These are phyloP conservation scores for Cryphonectria radicalis DNA, from an alignment of 2,329 filamentous ascomycete genomes.

Conservation along the genomic window DNA sequence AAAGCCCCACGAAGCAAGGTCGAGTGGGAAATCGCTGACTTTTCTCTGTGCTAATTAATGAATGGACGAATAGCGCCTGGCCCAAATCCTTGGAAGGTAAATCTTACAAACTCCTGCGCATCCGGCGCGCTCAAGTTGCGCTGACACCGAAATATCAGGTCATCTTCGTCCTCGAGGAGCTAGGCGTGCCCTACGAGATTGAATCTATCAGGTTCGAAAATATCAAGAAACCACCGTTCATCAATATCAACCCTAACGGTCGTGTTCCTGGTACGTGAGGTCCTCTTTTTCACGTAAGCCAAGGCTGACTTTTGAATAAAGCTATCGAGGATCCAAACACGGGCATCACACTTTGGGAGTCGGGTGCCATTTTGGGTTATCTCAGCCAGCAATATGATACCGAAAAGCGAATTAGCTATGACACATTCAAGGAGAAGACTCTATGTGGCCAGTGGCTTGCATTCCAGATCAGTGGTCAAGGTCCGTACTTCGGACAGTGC, in stretches of 20 bases:
- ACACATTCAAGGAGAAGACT: conserved; percentile 29
- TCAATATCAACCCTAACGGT: conserved; percentile 42
- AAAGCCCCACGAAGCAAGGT: neutral
- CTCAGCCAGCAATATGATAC: conserved; percentile 36
- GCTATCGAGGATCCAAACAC: conserved; percentile 43
- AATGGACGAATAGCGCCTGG: neutral
- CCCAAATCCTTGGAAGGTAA: neutral
- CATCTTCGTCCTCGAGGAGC: conserved; percentile 43
- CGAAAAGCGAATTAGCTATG: conserved; percentile 32
- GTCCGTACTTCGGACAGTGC: conserved; percentile 49
- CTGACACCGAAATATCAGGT: conserved; percentile 32
- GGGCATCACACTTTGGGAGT: conserved; percentile 37
- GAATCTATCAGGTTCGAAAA: conserved; percentile 32
- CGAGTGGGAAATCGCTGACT: too few species aligned
- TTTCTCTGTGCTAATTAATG: neutral
- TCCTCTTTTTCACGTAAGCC: neutral
- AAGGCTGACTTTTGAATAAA: conserved; percentile 26
- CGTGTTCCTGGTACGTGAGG: conserved; percentile 30
- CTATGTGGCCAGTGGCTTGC: conserved; percentile 40
- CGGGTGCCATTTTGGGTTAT: conserved; percentile 35
- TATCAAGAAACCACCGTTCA: conserved; percentile 35
- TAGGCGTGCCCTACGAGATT: conserved; percentile 41
- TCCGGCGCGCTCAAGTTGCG: neutral
- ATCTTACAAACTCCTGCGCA: neutral
- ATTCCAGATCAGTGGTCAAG: conserved; percentile 50